Evolutionary conservation across 192 early-diverging fungal genomes (phyloP), one percentile per base, ranked within the genome.

Genomic region (Coemansia reversa): DNA sequence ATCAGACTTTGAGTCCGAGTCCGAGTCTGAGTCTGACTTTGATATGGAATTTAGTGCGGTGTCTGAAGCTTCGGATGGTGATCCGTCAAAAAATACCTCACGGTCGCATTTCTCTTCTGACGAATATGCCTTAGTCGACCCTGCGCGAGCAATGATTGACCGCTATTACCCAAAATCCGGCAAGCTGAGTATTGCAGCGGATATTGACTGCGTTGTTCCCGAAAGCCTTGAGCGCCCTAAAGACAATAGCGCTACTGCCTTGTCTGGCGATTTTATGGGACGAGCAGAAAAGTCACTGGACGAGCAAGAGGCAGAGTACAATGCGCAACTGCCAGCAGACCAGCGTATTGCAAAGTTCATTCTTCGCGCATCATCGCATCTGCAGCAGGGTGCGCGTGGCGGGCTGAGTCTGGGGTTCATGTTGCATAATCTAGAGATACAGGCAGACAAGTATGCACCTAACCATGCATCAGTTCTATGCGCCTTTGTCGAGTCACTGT

Each of bases 331-430:
- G 35, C 73, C 79, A 4, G 69, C 74, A 0, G 69, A 72, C 60
- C 79, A 81, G 74, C 79, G 79, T 22, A 71, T 81, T 25, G 79
- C 79, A 68, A 81, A 81, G 58, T 81, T 81, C 55, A 60, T 81
- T 19, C 67, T 55, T 52, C 69, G 79, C 8, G 79, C 79, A 7
- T 72, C 79, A 47, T 81, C 79, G 25, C 79, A 81, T 47, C 53
- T 81, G 60, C 73, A 67, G 63, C 79, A 81, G 55, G 73, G 79
- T 3, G 79, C 74, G 23, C 79, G 79, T 28, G 62, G 74, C 5
- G 69, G 74, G 2, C 66, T 81, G 28, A 81, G 63, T 25, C 63
- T 72, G 22, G 79, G 79, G 9, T 81, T 81, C 39, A 81, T 81
- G 79, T 55, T 81, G 73, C 66, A 71, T 60, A 81, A 75, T 12